phyloP scores from a whole-genome alignment of 148 eudicot genomes.

The Camellia sinensis region DNA sequence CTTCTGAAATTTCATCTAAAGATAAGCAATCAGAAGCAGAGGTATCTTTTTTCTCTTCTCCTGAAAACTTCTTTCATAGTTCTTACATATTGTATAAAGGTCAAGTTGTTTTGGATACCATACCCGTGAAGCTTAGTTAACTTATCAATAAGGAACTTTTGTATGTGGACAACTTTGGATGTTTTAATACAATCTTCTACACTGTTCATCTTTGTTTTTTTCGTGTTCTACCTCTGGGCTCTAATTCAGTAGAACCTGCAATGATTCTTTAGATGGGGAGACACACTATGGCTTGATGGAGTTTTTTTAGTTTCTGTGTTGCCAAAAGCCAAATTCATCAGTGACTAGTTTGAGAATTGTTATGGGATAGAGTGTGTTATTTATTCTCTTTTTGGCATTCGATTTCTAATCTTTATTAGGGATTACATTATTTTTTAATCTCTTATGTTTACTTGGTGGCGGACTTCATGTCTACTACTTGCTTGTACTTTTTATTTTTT shows the following conservation, averaged over 20 bases:
- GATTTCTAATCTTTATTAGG: too few species aligned
- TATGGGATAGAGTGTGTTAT: too few species aligned
- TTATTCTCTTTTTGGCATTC: too few species aligned
- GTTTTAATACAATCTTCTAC: not conserved
- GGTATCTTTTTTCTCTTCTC: constrained; percentile 35
- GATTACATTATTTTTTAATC: too few species aligned
- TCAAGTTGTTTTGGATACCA: not conserved
- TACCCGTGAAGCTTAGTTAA: not conserved
- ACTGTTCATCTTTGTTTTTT: not conserved
- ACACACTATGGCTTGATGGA: too few species aligned
- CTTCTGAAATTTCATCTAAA: constrained; percentile 52
- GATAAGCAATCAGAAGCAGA: constrained; percentile 48
- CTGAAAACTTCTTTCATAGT: not conserved
- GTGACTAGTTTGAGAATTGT: too few species aligned
- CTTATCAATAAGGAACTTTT: not conserved
- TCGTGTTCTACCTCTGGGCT: not conserved
- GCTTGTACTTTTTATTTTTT: too few species aligned
- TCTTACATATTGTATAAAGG: not conserved
- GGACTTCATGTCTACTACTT: too few species aligned
- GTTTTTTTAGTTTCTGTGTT: too few species aligned
- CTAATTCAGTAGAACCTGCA: not conserved
- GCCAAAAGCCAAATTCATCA: too few species aligned
- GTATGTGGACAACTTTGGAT: not conserved
- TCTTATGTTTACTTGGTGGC: too few species aligned
- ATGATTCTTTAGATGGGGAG: too few species aligned